Conservation (phyloP, 108 stramenopile species). For the Skeletonema potamos region DNA sequence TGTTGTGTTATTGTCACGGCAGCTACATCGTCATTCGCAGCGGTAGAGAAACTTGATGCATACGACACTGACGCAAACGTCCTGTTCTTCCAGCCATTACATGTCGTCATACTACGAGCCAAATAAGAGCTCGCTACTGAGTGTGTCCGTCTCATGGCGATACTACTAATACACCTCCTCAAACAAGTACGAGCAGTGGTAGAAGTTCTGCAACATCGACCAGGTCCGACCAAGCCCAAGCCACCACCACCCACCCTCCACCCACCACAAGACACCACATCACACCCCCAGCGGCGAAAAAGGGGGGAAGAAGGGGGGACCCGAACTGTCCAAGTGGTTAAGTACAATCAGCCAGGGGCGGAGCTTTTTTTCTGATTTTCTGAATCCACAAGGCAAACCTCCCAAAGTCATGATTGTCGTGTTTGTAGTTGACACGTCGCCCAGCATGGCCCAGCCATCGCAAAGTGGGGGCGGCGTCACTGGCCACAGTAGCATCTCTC, state of each 20-base stretch:
- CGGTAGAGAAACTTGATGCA: neutral
- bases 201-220: no score
- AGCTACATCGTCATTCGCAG: neutral
- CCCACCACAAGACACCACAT: no score
- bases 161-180: no score
- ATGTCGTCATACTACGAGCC: neutral
- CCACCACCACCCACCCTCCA: neutral
- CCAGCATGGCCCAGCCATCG: conserved; percentile 60
- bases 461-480: conserved; percentile 4
- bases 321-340: no score
- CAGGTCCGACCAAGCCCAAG: no score
- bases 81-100: neutral
- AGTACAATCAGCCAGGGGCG: no score
- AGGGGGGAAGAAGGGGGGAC: no score
- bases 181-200: no score
- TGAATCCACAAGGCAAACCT: no score
- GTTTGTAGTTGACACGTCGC: conserved; percentile 82
- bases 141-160: neutral
- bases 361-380: no score
- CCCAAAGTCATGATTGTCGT: conserved; percentile 75
- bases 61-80: neutral
- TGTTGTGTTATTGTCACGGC: conserved; percentile 1
- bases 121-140: neutral
- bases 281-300: no score
- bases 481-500: conserved; percentile 46